Base-by-base conservation (phyloP, 202 grass and related monocot genomes). In the Zizania palustris region DNA sequence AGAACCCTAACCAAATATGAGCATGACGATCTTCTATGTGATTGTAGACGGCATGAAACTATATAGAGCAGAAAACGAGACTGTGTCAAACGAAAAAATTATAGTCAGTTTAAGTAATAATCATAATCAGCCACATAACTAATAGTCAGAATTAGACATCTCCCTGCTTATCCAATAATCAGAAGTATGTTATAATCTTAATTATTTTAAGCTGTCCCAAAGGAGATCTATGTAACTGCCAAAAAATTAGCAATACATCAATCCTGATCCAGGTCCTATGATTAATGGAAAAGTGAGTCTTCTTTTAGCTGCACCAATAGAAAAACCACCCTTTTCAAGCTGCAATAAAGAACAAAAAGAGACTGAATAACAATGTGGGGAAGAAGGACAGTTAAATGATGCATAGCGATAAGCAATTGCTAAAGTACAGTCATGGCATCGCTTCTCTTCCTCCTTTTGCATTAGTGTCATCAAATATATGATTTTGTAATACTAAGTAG, bases 231-330 rank as follows among this genome's bases (percentile, higher is more conserved):
- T 44, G 14, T 60, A 84, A 76, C 11, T 84, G 18, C 12, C 10
- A 72, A 8, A 64, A 66, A 43, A 38, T 77, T 67, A 39, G 43
- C 38, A 82, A 72, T 18, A 75, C 18, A 66, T 50, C 12, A 9
- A 50, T 54, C 96, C 96, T 68, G 91, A 85, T 78, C 89, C 91
- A 74, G 91, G 91, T 71, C 95, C 95, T 77, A 98, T 92, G 86
- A 98, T 85, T 85, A 98, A 77, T 41, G 93, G 89, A 28, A 86
- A 95, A 45, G 53, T 48, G 0, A 56, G 37, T 84, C 82, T 88
- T 73, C 87, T 94, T 80, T 92, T 93, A 73, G 85, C 67, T 66
- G 83, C 85, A 73, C 87, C 91, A 69, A 98, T 95, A 66, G 91
- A 98, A 88, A 98, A 98, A 54, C 95, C 95, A 73, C 87, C 82